These are phyloP conservation scores for Fragaria nilgerrensis DNA, from an alignment of 306 rosid species.

Conservation along the genomic window DNA sequence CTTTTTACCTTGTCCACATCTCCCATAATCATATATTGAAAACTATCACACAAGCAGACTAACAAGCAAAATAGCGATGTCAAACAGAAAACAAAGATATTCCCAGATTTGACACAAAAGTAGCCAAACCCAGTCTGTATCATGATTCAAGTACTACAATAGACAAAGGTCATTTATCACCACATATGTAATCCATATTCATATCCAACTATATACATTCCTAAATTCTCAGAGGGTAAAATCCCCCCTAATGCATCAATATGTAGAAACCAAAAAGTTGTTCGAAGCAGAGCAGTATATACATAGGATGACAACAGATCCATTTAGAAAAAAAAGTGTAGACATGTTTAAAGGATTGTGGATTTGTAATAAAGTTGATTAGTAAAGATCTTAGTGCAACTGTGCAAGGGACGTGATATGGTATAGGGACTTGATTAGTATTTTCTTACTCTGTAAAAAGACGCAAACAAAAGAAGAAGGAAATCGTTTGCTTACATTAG, in stretches of 20 bases:
- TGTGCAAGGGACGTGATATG: slow-evolving; percentile 2
- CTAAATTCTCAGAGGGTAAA: not conserved
- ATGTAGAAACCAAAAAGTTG: not conserved
- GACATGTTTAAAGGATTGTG: not conserved
- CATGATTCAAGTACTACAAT: not conserved
- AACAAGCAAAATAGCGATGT: not conserved
- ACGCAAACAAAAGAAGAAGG: not conserved
- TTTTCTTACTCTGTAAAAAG: too few species aligned
- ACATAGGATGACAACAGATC: not conserved
- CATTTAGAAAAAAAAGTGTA: not conserved
- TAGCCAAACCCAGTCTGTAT: not conserved
- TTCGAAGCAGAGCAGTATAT: not conserved
- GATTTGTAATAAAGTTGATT: not conserved
- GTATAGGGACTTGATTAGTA: not conserved
- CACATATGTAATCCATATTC: not conserved
- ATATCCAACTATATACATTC: not conserved
- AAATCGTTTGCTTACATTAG: slow-evolving; percentile 57
- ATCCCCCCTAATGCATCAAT: not conserved
- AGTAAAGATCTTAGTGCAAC: not conserved
- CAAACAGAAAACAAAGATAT: slow-evolving; percentile 1
- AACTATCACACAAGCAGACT: not conserved
- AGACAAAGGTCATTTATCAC: not conserved
- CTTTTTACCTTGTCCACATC: not conserved
- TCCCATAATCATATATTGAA: slow-evolving; percentile 4
- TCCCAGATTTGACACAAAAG: not conserved